These are phyloP conservation scores for Pistacia atlantica DNA, from an alignment of 345 rosid species.

Conservation along the genomic window DNA sequence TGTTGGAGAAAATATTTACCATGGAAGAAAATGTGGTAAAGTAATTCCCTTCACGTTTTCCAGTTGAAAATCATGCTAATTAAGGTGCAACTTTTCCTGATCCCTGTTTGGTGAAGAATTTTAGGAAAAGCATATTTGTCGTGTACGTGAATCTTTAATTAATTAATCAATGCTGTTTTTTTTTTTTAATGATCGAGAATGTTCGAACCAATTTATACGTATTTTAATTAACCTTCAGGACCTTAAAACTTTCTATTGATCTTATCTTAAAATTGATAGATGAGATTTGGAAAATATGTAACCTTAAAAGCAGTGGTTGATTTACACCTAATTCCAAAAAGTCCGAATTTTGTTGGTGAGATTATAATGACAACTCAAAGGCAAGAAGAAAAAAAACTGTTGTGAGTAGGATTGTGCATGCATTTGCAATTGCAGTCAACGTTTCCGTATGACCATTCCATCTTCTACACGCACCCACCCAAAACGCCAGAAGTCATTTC, in stretches of 20 bases:
- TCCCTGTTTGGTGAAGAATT: neutral
- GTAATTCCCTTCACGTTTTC: neutral
- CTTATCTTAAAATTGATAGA: too few relatives aligned
- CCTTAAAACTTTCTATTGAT: too few relatives aligned
- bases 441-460: neutral
- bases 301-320: neutral
- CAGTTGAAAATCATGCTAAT: neutral
- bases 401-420: neutral
- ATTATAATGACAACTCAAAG: neutral
- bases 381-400: neutral
- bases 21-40: neutral
- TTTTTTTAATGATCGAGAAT: too few relatives aligned
- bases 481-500: neutral
- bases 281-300: too few relatives aligned
- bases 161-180: too few relatives aligned
- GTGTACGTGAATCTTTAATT: too few relatives aligned
- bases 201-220: too few relatives aligned
- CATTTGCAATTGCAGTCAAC: neutral
- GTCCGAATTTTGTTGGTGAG: neutral
- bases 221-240: too few relatives aligned
- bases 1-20: too few relatives aligned
- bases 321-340: neutral
- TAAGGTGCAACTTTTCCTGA: too few relatives aligned
- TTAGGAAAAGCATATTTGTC: neutral
- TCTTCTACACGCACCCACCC: neutral